A percentile compares a stretch with the other conserved stretches of the same genome.
Conservation (phyloP, 2,329 filamentous ascomycete species). For the Thielaviopsis punctulata region DNA sequence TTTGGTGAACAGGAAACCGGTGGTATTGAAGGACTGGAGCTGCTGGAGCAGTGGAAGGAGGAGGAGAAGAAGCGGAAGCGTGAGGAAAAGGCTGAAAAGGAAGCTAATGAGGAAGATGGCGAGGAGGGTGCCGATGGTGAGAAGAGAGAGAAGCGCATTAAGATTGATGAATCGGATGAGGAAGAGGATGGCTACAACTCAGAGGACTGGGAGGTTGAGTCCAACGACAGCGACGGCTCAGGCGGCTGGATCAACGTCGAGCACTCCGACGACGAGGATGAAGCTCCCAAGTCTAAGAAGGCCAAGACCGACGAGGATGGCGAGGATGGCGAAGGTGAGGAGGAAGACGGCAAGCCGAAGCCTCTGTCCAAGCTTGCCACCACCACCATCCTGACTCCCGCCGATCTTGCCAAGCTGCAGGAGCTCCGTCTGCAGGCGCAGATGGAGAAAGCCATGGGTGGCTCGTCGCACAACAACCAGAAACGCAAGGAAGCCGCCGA, state of each 20-base stretch:
- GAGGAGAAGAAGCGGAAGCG: constrained; percentile 65
- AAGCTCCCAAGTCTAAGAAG: constrained; percentile 17
- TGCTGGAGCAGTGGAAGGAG: constrained; percentile 85
- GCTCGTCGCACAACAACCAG: constrained; percentile 17
- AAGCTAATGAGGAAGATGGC: constrained; percentile 34
- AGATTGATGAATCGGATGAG: constrained; percentile 23
- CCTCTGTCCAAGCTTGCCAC: constrained; percentile 65
- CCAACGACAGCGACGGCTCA: constrained; percentile 47
- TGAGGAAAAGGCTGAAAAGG: constrained; percentile 47
- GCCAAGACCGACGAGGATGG: constrained; percentile 14
- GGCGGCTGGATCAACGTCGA: constrained; percentile 89
- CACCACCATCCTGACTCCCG: constrained; percentile 83
- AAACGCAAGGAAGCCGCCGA: constrained; percentile 31
- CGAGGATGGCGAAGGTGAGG: constrained; percentile 19
- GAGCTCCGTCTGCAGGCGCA: constrained; percentile 64
- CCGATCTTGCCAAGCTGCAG: constrained; percentile 84
- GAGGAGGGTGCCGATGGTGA: constrained; percentile 41
- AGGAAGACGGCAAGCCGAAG: constrained; percentile 22
- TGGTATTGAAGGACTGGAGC: constrained; percentile 78
- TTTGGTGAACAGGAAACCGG: constrained; percentile 72
- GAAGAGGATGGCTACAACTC: constrained; percentile 39
- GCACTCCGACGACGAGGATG: constrained; percentile 68
- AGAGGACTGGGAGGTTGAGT: constrained; percentile 44
- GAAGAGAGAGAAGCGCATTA: constrained; percentile 15
- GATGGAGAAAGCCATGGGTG: constrained; percentile 45